Evolutionary conservation across 2,329 filamentous ascomycete species (phyloP), one percentile per base, ranked within the genome.

Genomic region (Trichophyton benhamiae): DNA sequence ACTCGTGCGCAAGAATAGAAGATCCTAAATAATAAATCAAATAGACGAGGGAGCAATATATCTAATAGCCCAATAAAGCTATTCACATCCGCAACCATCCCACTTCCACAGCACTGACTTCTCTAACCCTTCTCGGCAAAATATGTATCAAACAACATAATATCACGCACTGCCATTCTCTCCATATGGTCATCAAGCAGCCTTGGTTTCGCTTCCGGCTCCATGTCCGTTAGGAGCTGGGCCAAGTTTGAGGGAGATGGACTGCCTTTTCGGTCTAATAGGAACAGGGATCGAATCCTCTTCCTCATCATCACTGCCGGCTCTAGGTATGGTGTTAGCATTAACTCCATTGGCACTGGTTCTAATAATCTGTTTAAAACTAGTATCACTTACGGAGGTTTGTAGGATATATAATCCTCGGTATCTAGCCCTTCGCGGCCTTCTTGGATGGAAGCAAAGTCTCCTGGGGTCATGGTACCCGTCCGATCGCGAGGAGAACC

Each of bases 391-490:
- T 83, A 97, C 88, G 92, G 94, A 63, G 97, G 79, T 77, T 95
- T 96, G 94, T 94, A 99, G 36, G 92, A 88, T 70, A 97, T 90
- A 74, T 99, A 97, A 72, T 99, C 94, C 76, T 99, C 94, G 0
- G 94, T 97, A 77, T 82, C 94, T 67, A 99, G 77, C 0, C 92
- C 91, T 74, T 99, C 94, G 49, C 87, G 87, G 52, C 91, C 90
- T 76, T 99, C 94, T 76, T 97, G 94, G 61, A 99, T 79, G 67
- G 90, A 96, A 30, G 91, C 94, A 80, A 97, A 97, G 75, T 99
- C 94, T 55, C 94, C 94, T 6, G 94, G 94, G 0, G 94, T 99
- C 94, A 99, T 97, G 91, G 96, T 96, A 60, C 94, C 94, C 49
- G 87, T 87, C 38, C 91, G 84, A 72, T 96, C 91, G 64, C 91